These are phyloP conservation scores for Dictyostelium purpureum DNA, from an alignment of 78 protist genomes.

Conservation along the genomic window DNA sequence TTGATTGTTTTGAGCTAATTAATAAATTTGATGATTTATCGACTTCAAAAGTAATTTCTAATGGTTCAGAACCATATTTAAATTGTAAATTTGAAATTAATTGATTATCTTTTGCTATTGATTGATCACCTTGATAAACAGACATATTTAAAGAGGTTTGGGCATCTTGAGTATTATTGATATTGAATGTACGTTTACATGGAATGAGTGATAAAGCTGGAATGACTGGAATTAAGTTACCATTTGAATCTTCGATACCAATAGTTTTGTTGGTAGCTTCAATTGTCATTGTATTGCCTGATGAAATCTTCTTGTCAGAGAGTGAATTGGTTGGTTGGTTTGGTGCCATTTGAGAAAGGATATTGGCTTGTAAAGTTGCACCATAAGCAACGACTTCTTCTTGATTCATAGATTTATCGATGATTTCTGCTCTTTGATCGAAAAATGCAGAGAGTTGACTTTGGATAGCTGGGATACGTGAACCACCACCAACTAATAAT, in stretches of 20 bases:
- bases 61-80: too few species aligned
- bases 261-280: constrained; percentile 97
- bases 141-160: not conserved
- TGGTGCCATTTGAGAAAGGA: not conserved
- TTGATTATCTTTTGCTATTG: not conserved
- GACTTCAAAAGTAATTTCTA: constrained; percentile 15
- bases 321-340: constrained; percentile 24
- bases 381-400: constrained; percentile 99
- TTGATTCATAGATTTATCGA: constrained; percentile 96
- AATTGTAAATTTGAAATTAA: not conserved
- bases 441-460: constrained; percentile 89
- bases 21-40: not conserved
- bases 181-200: constrained; percentile 81
- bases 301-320: constrained; percentile 78
- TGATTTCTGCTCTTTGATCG: constrained; percentile 95
- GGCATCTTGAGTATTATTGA: not conserved
- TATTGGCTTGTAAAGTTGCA: constrained; percentile 98
- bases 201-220: constrained; percentile 96
- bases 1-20: constrained; percentile 1
- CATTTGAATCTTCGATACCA: constrained; percentile 99
- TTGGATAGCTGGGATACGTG: constrained; percentile 98
- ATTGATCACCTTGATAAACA: not conserved
- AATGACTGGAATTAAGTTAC: constrained; percentile 97
- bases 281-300: constrained; percentile 77
- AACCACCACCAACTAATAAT: constrained; percentile 99